Percentiles rank a stretch among this genome's conserved stretches.
Evolutionary conservation across 352 stramenopile species (phyloP).

Genomic region (Stramenopiles sp.): DNA sequence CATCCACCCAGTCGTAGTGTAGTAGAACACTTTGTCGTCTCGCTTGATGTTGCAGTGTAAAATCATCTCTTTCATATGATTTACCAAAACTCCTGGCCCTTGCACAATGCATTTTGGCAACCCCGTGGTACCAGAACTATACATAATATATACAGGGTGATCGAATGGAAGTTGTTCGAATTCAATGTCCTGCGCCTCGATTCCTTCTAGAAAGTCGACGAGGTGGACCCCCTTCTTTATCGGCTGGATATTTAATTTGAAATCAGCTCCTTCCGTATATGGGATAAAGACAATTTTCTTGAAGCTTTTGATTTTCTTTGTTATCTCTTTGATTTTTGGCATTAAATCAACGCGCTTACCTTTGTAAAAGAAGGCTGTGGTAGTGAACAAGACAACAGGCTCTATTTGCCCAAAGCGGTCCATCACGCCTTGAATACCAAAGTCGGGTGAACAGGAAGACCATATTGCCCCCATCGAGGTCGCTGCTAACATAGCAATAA

Average conservation of each 20-base stretch:
- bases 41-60: slow-evolving; percentile 44
- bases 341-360: slow-evolving; percentile 41
- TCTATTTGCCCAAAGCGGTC: slow-evolving; percentile 55
- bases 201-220: background rate
- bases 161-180: slow-evolving; percentile 53
- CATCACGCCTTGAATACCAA: slow-evolving; percentile 49
- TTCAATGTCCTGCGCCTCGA: slow-evolving; percentile 27
- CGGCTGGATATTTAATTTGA: slow-evolving; percentile 41
- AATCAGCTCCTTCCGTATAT: slow-evolving; percentile 35
- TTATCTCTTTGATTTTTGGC: slow-evolving; percentile 36
- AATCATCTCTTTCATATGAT: slow-evolving; percentile 52
- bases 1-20: slow-evolving; percentile 58
- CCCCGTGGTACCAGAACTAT: slow-evolving; percentile 54
- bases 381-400: slow-evolving; percentile 47
- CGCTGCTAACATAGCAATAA: slow-evolving; percentile 44
- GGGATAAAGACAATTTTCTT: slow-evolving; percentile 39
- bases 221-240: slow-evolving; percentile 24
- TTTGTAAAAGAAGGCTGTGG: slow-evolving; percentile 53
- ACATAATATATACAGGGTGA: slow-evolving; percentile 63
- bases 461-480: slow-evolving; percentile 40
- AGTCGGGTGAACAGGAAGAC: slow-evolving; percentile 59
- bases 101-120: slow-evolving; percentile 62
- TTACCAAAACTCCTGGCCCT: slow-evolving; percentile 42
- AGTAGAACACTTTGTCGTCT: slow-evolving; percentile 48
- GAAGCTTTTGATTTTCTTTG: slow-evolving; percentile 28